phyloP scores from a whole-genome alignment of 768 basidiomycete genomes.

The Mycena rebaudengoi region DNA sequence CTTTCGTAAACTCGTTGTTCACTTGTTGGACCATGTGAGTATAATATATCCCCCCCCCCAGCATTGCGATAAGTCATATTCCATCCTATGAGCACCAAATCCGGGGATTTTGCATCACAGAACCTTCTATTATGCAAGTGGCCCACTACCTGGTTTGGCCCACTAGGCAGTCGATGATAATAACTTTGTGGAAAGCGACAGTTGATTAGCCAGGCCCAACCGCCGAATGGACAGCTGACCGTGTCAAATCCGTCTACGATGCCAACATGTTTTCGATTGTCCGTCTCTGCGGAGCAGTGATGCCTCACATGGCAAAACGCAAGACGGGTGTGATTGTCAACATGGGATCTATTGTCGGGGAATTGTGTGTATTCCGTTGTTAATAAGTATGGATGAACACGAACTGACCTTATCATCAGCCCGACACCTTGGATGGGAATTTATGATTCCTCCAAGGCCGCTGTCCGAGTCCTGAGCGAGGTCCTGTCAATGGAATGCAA shows the following conservation, averaged over 20 bases:
- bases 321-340: neutral
- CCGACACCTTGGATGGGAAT: conserved; percentile 27
- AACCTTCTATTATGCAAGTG: too few species aligned
- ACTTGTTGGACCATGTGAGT: too few species aligned
- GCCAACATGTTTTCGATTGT: neutral
- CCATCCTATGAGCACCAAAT: too few species aligned
- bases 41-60: too few species aligned
- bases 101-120: too few species aligned
- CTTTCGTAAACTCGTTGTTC: too few species aligned
- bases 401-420: neutral
- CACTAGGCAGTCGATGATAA: too few species aligned
- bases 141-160: too few species aligned
- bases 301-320: conserved; percentile 10
- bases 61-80: too few species aligned
- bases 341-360: neutral
- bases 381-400: too few species aligned
- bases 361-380: neutral
- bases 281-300: neutral
- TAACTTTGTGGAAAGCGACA: too few species aligned
- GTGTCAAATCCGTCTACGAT: neutral
- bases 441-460: conserved; percentile 66
- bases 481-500: conserved; percentile 76
- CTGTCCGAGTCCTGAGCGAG: conserved; percentile 66
- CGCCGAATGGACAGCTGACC: neutral
- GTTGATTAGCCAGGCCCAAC: too few species aligned